These are phyloP conservation scores for Fusarium circinatum DNA, from an alignment of 2,329 filamentous ascomycete species.

Conservation along the genomic window DNA sequence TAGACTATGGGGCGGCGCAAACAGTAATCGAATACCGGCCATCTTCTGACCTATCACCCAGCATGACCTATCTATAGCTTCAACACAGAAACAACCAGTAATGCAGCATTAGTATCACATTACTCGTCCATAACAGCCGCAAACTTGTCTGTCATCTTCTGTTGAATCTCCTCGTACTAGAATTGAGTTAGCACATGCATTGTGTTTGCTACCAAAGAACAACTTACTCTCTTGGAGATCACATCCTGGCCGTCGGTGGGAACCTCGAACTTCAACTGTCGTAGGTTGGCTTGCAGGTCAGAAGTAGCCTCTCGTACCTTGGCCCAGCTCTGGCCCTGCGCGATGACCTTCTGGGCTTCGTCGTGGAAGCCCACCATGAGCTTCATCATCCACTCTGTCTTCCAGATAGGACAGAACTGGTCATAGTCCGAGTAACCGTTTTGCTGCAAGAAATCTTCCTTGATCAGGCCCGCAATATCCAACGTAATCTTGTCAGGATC, in stretches of 20 bases:
- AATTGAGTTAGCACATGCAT: constrained; percentile 51
- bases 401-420: constrained; percentile 99
- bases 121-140: constrained; percentile 96
- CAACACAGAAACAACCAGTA: constrained; percentile 38
- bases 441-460: constrained; percentile 99
- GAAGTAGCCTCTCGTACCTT: constrained; percentile 92
- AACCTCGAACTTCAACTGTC: constrained; percentile 97
- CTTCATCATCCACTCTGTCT: constrained; percentile 99
- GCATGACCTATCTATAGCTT: constrained; percentile 44
- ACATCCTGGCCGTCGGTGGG: constrained; percentile 84
- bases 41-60: constrained; percentile 37
- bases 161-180: constrained; percentile 91
- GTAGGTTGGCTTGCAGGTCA: constrained; percentile 85
- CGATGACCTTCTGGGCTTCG: constrained; percentile 93
- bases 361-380: constrained; percentile 98
- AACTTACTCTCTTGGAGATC: constrained; percentile 82
- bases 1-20: constrained; percentile 42
- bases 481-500: constrained; percentile 98
- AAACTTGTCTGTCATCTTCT: constrained; percentile 97
- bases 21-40: constrained; percentile 41
- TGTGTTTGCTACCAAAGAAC: background rate
- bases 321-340: constrained; percentile 89
- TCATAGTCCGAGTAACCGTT: constrained; percentile 99
- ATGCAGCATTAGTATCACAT: constrained; percentile 36
- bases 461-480: constrained; percentile 89